Base-by-base conservation (phyloP, 345 rosid species). In the Citrus medica region DNA sequence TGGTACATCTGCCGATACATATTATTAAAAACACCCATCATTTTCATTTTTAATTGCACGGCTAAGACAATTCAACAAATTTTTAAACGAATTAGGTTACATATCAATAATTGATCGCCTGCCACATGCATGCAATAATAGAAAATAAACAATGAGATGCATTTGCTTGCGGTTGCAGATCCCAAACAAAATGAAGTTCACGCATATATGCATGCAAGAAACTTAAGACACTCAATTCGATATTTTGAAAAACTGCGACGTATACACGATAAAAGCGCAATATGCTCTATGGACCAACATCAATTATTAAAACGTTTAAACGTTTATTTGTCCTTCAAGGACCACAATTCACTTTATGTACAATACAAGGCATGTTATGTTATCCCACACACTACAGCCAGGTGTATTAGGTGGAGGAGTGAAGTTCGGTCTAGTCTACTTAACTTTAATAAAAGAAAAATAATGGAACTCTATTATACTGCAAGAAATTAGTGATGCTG, bases 1-100 rank as follows among this genome's bases (percentile, higher is more conserved):
- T 63, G 98, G 96, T 68, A 93, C 98, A 86, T 95, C 97, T 95
- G 86, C 2, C 68, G 78, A 25, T 25, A 67, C 19, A 78, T 5
- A 59, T 46, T 75, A 4, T 58, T 28, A 10, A 32, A 46, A 46
- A 46, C 16, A 12, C 51, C 51, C 32, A 30, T 6, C 72, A 55
- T 1, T 17, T 63, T 14, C 33, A 46, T 46, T 63, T 30, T 35
- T 3, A 16, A 14, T 30, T 28, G 35, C 9, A 6, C 22, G 7
- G 22, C 9, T 46, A 12, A 13, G 51, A 46, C 51, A 46, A 46
- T 13, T 13, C 51, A 46, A 46, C 13, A 3, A 1, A 5, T 35
- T 35, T 35, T 35, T 35, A 35, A 35, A 35, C 37, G 37, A 35
- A 35, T 14, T 12, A 63, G 38, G 35, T 27, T 63, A 30, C 19